Conservation (phyloP, 2,329 filamentous ascomycete genomes). For the Botryotinia globosa region DNA sequence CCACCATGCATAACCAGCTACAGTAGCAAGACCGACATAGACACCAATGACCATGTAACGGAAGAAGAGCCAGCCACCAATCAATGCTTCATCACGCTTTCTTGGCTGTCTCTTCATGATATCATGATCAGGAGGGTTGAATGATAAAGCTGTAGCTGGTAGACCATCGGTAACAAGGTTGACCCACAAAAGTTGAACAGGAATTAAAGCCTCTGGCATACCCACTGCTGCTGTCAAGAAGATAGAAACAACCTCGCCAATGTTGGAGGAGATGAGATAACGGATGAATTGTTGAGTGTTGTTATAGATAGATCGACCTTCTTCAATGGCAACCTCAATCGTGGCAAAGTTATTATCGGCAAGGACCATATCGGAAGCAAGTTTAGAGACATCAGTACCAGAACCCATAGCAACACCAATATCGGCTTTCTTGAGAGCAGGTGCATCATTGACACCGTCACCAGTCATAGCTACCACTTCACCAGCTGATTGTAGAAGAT, state of each 20-base stretch:
- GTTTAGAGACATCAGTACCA: constrained; percentile 93
- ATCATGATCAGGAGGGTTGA: constrained; percentile 98
- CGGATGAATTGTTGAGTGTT: constrained; percentile 99
- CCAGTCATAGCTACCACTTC: constrained; percentile 99
- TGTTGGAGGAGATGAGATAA: constrained; percentile 98
- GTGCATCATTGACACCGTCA: constrained; percentile 97
- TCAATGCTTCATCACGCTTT: constrained; percentile 88
- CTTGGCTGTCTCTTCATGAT: constrained; percentile 92
- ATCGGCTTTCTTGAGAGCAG: constrained; percentile 95
- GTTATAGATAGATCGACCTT: constrained; percentile 98
- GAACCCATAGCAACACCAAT: constrained; percentile 99
- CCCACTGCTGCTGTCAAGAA: constrained; percentile 94
- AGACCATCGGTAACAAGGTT: constrained; percentile 97
- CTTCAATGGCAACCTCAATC: constrained; percentile 92
- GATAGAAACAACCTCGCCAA: constrained; percentile 97
- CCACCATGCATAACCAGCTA: constrained; percentile 99
- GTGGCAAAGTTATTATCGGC: constrained; percentile 99
- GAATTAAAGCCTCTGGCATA: constrained; percentile 96
- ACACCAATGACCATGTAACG: constrained; percentile 94
- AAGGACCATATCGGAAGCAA: constrained; percentile 97
- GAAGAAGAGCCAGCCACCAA: constrained; percentile 95
- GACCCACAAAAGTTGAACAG: constrained; percentile 97
- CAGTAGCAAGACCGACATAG: constrained; percentile 92
- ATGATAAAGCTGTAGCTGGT: constrained; percentile 91
- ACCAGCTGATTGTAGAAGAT: constrained; percentile 86